Base-by-base conservation (phyloP, 306 rosid species). In the Quercus rubra region DNA sequence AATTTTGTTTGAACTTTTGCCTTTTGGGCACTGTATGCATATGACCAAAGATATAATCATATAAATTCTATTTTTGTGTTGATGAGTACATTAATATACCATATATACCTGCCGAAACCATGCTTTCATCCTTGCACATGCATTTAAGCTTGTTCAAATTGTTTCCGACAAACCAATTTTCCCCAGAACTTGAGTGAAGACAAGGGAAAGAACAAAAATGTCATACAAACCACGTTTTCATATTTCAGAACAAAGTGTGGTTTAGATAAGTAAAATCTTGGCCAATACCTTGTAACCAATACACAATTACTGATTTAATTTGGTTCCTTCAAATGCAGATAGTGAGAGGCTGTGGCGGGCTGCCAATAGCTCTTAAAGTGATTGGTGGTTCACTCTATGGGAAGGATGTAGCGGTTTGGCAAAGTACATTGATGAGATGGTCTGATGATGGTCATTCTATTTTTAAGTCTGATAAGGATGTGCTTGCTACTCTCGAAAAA, bases 291-390 rank as follows among this genome's bases (percentile, higher is more conserved):
- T 21, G 28, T 27, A 63, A 13, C 70, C 15, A 23, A 15, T 23
- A 0, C 4, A 11, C 9, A 64, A 12, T 64, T 7, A 64, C 70
- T 64, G 70, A 30, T 23, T 23, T 64, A 2, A 9, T 30, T 28
- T 13, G 38, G 38, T 25, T 64, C 18, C 46, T 19, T 66, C 25
- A 49, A 71, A 55, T 78, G 67, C 85, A 85, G 88, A 70, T 78
- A 70, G 75, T 85, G 55, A 43, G 64, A 55, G 81, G 57, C 74
- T 78, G 76, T 18, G 82, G 78, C 49, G 81, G 76, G 25, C 71
- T 61, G 25, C 82, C 88, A 5, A 76, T 85, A 6, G 88, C 83
- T 1, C 78, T 85, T 52, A 71, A 67, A 25, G 70, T 78, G 55
- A 70, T 71, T 9, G 87, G 80, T n/a, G 19, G 43, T 57, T 71